Conservation (phyloP, 495 filamentous ascomycete genomes). For the Penicillium mononematosum region DNA sequence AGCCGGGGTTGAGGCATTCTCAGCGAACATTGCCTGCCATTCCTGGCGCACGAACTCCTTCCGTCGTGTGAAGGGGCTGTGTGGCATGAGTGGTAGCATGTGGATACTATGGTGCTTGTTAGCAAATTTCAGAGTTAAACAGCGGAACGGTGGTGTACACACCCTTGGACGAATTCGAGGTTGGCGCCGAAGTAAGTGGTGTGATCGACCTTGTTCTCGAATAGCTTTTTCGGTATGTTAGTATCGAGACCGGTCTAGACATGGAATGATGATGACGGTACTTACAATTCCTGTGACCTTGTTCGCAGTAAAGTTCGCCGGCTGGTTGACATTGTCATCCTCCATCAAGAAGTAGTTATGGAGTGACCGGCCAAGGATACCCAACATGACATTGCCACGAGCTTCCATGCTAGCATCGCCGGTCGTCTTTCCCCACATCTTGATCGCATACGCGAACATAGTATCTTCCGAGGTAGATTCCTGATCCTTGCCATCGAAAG, state of each 20-base stretch:
- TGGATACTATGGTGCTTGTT: constrained; percentile 61
- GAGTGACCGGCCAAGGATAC: constrained; percentile 67
- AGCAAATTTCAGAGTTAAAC: constrained; percentile 3
- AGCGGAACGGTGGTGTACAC: constrained; percentile 11
- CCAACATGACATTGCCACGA: constrained; percentile 80
- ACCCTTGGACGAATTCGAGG: constrained; percentile 81
- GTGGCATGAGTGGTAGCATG: constrained; percentile 86
- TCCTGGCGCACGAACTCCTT: constrained; percentile 76
- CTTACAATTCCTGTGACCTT: constrained; percentile 81
- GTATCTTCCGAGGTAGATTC: constrained; percentile 91
- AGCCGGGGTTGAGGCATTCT: constrained; percentile 48
- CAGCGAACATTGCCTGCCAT: constrained; percentile 74
- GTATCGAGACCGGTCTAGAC: not conserved
- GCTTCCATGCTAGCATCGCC: constrained; percentile 81
- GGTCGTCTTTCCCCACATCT: constrained; percentile 85
- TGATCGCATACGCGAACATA: constrained; percentile 83
- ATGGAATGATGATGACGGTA: constrained; percentile 7
- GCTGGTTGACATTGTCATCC: constrained; percentile 70
- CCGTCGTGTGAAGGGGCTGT: constrained; percentile 63
- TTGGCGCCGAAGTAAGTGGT: constrained; percentile 88
- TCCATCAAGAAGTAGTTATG: constrained; percentile 80
- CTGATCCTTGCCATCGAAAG: constrained; percentile 87
- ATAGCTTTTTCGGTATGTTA: constrained; percentile 52
- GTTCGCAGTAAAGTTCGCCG: constrained; percentile 73
- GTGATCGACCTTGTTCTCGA: constrained; percentile 96